Percentiles rank a stretch among this genome's conserved stretches.
Conservation (phyloP, 495 filamentous ascomycete species). For the Schizothecium vesticola region DNA sequence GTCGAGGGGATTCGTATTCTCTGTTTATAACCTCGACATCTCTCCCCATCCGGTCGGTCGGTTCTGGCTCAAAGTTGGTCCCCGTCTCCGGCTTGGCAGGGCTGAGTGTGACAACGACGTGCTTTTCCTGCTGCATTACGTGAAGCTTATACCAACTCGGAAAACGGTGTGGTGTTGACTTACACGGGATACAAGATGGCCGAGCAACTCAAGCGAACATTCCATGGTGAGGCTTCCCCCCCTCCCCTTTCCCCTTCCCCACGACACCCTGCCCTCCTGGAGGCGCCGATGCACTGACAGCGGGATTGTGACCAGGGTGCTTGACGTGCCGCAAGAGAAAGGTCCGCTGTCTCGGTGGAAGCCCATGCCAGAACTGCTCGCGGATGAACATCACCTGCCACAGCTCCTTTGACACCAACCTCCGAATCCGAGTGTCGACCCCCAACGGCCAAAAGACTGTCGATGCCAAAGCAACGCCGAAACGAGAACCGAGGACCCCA, state of each 20-base stretch:
- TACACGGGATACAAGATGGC: constrained; percentile 11
- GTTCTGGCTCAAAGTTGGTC: background rate
- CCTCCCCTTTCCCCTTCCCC: too few relatives aligned
- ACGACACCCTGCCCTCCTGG: background rate
- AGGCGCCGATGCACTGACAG: background rate
- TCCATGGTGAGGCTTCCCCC: constrained; percentile 27
- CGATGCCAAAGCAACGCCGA: constrained; percentile 12
- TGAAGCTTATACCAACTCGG: background rate
- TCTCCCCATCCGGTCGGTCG: background rate
- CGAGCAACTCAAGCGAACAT: constrained; percentile 29
- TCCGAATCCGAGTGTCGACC: constrained; percentile 26
- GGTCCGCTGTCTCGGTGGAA: constrained; percentile 32
- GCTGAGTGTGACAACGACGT: constrained; percentile 6
- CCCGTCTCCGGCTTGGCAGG: constrained; percentile 3
- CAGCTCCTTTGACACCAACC: constrained; percentile 33
- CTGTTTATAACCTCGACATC: constrained; percentile 2
- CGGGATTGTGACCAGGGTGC: constrained; percentile 21
- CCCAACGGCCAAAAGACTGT: constrained; percentile 26
- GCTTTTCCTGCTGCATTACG: background rate
- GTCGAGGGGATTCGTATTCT: background rate
- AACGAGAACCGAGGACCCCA: constrained; percentile 1
- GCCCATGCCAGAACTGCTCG: constrained; percentile 31
- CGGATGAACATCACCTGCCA: constrained; percentile 33
- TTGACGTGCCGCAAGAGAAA: constrained; percentile 36
- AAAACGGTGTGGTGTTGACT: background rate